Evolutionary conservation across 2,329 filamentous ascomycete species (phyloP).

Genomic region (Leptographium radiaticola): DNA sequence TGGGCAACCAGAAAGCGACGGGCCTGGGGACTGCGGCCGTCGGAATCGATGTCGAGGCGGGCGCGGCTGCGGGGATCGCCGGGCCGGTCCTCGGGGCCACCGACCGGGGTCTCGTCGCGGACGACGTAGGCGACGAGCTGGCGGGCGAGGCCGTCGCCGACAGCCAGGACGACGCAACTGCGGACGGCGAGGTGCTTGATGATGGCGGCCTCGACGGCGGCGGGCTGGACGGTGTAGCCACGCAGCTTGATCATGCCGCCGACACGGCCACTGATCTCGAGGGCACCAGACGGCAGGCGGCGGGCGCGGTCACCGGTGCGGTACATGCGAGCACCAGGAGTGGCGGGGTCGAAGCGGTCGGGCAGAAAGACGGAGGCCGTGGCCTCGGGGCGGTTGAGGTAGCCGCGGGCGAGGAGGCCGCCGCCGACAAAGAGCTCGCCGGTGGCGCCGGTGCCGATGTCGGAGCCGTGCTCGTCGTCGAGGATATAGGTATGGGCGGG

Average conservation of each 20-base stretch:
- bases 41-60: constrained; percentile 51
- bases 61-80: constrained; percentile 34
- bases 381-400: constrained; percentile 67
- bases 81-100: not conserved
- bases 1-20: constrained; percentile 50
- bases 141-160: constrained; percentile 62
- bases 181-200: constrained; percentile 56
- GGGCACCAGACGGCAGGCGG: constrained; percentile 50
- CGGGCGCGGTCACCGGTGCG: constrained; percentile 60
- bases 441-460: constrained; percentile 45
- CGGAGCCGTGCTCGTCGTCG: constrained; percentile 48
- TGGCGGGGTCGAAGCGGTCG: constrained; percentile 46
- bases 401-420: constrained; percentile 59
- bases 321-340: constrained; percentile 54
- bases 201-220: constrained; percentile 63
- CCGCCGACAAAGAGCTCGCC: constrained; percentile 70
- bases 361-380: constrained; percentile 59
- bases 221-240: constrained; percentile 65
- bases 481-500: constrained; percentile 59
- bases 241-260: constrained; percentile 72
- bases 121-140: constrained; percentile 70
- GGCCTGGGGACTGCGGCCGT: constrained; percentile 57
- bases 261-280: constrained; percentile 65
- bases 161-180: constrained; percentile 58
- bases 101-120: constrained; percentile 43